Evolutionary conservation across 1,284 basidiomycete genomes (phyloP).

Genomic region (Puccinia novopanici): DNA sequence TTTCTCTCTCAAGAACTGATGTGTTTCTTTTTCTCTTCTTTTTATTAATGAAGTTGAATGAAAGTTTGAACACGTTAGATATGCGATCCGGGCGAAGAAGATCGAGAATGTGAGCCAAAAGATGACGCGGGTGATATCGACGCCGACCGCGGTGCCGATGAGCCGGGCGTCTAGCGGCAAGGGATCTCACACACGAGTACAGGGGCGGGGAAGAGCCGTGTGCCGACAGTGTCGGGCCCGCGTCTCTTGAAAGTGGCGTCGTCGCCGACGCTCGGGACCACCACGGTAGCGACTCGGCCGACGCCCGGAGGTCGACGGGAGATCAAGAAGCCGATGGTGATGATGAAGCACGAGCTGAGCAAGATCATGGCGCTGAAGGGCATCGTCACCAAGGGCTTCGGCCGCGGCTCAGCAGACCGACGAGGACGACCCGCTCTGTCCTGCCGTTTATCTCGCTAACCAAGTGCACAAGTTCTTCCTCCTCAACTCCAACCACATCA

Average conservation of each 20-base stretch:
- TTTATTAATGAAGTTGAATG: no score
- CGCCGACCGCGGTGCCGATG: not conserved
- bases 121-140: constrained; percentile 14
- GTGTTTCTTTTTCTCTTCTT: not conserved
- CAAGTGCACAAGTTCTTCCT: constrained; percentile 17
- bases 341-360: constrained; percentile 30
- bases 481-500: not conserved
- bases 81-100: constrained; percentile 30
- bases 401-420: not conserved
- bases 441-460: not conserved
- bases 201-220: not conserved
- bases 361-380: constrained; percentile 6
- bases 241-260: not conserved
- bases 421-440: not conserved
- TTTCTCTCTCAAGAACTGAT: not conserved
- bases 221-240: not conserved
- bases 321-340: constrained; percentile 34
- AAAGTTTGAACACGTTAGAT: constrained; percentile 46
- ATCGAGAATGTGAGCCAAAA: constrained; percentile 32
- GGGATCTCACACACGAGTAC: not conserved
- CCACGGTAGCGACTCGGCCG: not conserved
- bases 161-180: not conserved
- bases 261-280: no score
- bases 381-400: not conserved
- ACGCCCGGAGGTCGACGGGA: not conserved